Conservation (phyloP, 2,329 filamentous ascomycete species). For the Corynespora cassiicola region DNA sequence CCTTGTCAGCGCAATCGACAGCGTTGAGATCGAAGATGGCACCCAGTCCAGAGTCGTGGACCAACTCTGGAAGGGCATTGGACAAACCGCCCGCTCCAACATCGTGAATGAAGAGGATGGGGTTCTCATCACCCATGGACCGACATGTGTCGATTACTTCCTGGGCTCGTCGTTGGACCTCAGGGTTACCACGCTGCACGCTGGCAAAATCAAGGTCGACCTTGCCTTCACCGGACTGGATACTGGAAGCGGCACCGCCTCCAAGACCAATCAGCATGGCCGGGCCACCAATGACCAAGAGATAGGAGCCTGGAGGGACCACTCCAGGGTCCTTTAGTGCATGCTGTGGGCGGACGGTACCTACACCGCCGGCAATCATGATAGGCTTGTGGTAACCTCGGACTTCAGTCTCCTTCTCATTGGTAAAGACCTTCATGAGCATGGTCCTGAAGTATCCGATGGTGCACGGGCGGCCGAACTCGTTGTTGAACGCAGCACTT, state of each 20-base stretch:
- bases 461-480: conserved; percentile 90
- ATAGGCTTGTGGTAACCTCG: conserved; percentile 98
- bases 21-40: conserved; percentile 94
- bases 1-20: conserved; percentile 85
- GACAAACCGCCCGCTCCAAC: conserved; percentile 92
- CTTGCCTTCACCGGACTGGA: conserved; percentile 84
- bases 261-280: conserved; percentile 98
- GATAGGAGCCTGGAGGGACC: conserved; percentile 85
- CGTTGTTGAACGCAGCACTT: conserved; percentile 95
- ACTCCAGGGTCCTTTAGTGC: conserved; percentile 82
- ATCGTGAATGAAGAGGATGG: conserved; percentile 96
- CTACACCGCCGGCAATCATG: conserved; percentile 96
- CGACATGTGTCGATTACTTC: conserved; percentile 98
- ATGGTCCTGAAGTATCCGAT: conserved; percentile 92
- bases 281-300: conserved; percentile 92
- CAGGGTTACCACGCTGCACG: conserved; percentile 95
- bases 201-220: conserved; percentile 96
- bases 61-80: conserved; percentile 84
- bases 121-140: conserved; percentile 81
- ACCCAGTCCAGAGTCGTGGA: conserved; percentile 89
- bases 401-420: conserved; percentile 70
- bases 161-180: conserved; percentile 93
- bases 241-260: conserved; percentile 92
- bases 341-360: conserved; percentile 88
- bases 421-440: conserved; percentile 70